Evolutionary conservation across 192 early-diverging fungal species (phyloP), one percentile per base, ranked within the genome.

Genomic region (Rhizoclosmatium globosum): DNA sequence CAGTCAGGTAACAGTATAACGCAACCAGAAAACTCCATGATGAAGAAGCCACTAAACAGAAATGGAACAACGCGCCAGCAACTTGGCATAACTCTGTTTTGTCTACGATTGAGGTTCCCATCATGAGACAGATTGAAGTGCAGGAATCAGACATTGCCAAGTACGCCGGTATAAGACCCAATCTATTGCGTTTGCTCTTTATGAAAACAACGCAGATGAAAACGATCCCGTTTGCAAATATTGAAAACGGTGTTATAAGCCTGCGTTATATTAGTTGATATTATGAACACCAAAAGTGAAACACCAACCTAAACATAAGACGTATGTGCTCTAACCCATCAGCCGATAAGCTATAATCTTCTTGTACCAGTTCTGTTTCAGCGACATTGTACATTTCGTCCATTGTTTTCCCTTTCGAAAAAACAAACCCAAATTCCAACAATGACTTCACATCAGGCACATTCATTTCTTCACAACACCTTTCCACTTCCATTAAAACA

Each of bases 11-110:
- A 21, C 38, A 45, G 45, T 68, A 68, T 41, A 68, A 4, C 4
- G 67, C 38, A 45, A 68, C 45, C 67, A 68, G 43, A 44, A 68
- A 38, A 41, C 31, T 42, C 67, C 67, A 68, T 4, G 13, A 47
- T 6, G 67, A 47, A 11, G 13, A 6, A 11, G 39, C 38, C 9
- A 68, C 38, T 6, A 46, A 13, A 38, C 4, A 68, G 1, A 68
- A 68, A 38, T 68, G 67, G 11, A 23, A 9, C 7, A 46, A 23
- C 13, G 67, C 21, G 4, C 67, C 67, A 6, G 45, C 4, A n/a
- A 21, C 43, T 11, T 43, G 9, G 45, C 21, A 44, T 4, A 47
- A 13, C 19, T 15, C 31, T 13, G 19, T 44, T 23, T 23, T 6
- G n/a, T 4, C 21, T 13, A 15, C 38, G 11, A 68, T 0, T 11